phyloP scores from a whole-genome alignment of 306 rosid species.

The Adenanthera pavonina region DNA sequence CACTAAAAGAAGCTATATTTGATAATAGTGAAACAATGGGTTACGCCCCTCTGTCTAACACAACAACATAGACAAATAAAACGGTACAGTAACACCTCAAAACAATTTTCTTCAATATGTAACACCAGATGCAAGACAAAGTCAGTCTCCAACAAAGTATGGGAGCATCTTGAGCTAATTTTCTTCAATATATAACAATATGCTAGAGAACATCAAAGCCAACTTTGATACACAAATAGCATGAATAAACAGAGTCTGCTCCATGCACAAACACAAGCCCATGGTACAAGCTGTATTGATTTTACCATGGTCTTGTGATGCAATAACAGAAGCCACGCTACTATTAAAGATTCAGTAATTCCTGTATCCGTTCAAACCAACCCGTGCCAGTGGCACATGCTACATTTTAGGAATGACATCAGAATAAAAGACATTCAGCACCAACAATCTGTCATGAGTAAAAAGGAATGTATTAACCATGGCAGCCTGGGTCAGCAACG shows the following conservation, averaged over 20 bases:
- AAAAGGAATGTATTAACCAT: background rate
- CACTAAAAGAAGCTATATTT: slow-evolving; percentile 34
- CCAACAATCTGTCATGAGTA: no score
- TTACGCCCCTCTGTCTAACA: slow-evolving; percentile 21
- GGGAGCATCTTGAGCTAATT: slow-evolving; percentile 23
- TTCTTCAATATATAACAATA: slow-evolving; percentile 15
- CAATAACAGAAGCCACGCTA: background rate
- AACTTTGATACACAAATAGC: background rate
- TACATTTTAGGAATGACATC: background rate
- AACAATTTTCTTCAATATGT: slow-evolving; percentile 9
- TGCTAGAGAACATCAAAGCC: background rate
- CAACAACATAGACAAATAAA: background rate
- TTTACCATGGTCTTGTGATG: background rate
- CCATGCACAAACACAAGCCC: background rate
- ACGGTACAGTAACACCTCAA: slow-evolving; percentile 18
- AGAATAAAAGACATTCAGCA: background rate
- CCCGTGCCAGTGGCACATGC: background rate
- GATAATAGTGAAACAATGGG: slow-evolving; percentile 1
- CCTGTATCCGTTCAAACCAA: background rate
- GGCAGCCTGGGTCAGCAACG: no score
- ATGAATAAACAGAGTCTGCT: background rate
- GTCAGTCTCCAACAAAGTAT: background rate
- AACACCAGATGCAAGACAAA: slow-evolving; percentile 7
- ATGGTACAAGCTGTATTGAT: background rate
- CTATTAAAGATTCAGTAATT: background rate